Conservation (phyloP, 495 filamentous ascomycete species). For the Aspergillus leporis region DNA sequence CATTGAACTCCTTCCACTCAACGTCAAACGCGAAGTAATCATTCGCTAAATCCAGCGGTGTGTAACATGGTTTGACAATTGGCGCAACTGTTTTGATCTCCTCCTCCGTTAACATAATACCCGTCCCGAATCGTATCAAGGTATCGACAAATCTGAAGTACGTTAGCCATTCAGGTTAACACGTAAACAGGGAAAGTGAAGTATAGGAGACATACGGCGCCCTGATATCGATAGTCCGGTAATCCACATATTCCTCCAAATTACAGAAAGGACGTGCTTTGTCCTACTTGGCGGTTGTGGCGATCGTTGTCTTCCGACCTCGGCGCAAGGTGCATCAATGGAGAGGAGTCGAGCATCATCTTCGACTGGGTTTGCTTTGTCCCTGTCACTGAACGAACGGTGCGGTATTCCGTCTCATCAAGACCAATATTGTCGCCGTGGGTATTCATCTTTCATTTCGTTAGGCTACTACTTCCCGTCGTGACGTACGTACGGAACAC, state of each 20-base stretch:
- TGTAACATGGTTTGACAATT: slow-evolving; percentile 22
- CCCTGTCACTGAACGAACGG: slow-evolving; percentile 22
- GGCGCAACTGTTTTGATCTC: slow-evolving; percentile 16
- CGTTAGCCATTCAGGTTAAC: no score
- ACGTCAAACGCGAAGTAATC: slow-evolving; percentile 29
- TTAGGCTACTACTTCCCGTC: neutral
- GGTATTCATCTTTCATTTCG: slow-evolving; percentile 17
- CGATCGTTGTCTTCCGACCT: slow-evolving; percentile 29
- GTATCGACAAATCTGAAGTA: slow-evolving; percentile 18
- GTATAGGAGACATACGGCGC: slow-evolving; percentile 17
- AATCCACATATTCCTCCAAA: slow-evolving; percentile 26
- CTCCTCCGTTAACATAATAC: slow-evolving; percentile 17
- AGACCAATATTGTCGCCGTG: slow-evolving; percentile 21
- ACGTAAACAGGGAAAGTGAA: no score
- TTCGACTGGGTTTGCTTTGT: slow-evolving; percentile 30
- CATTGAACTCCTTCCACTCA: slow-evolving; percentile 25
- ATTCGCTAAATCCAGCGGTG: slow-evolving; percentile 26
- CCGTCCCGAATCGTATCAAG: slow-evolving; percentile 28
- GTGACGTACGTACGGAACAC: neutral
- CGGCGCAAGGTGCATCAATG: slow-evolving; percentile 22
- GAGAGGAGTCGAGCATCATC: slow-evolving; percentile 28
- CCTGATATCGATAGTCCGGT: slow-evolving; percentile 27
- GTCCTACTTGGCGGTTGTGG: slow-evolving; percentile 23
- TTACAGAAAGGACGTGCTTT: slow-evolving; percentile 21
- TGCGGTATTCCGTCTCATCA: slow-evolving; percentile 27